phyloP scores from a whole-genome alignment of 2,329 filamentous ascomycete genomes.

The Mycosphaerelloides madeirae region DNA sequence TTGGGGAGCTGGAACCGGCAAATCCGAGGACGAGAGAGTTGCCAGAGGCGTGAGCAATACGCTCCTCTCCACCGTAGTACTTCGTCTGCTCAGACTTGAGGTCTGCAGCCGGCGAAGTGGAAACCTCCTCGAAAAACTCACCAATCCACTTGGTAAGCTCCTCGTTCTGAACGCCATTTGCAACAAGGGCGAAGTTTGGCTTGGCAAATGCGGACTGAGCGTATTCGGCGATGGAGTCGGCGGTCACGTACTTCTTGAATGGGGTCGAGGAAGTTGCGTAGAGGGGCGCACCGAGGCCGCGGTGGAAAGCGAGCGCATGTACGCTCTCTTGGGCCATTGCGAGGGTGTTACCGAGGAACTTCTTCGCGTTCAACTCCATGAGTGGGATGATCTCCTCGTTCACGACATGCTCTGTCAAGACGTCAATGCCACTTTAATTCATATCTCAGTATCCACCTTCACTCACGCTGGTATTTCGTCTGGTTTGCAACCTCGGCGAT shows the following conservation, averaged over 20 bases:
- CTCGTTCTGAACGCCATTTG: constrained; percentile 74
- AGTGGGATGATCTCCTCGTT: constrained; percentile 78
- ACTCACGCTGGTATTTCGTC: constrained; percentile 73
- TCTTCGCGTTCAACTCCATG: constrained; percentile 73
- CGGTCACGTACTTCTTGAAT: constrained; percentile 73
- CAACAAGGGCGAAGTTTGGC: constrained; percentile 84
- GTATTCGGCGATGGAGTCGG: constrained; percentile 68
- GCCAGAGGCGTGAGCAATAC: constrained; percentile 68
- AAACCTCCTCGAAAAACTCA: constrained; percentile 77
- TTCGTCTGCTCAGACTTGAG: constrained; percentile 64
- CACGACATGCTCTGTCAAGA: constrained; percentile 71
- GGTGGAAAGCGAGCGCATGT: constrained; percentile 86
- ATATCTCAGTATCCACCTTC: neutral
- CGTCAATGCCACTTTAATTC: constrained; percentile 17
- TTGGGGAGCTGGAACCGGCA: constrained; percentile 76
- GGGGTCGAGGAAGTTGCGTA: constrained; percentile 68
- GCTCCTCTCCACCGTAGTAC: constrained; percentile 94
- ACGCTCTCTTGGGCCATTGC: constrained; percentile 79
- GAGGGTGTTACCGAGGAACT: constrained; percentile 57
- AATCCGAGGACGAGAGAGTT: constrained; percentile 89
- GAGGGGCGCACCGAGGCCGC: constrained; percentile 76
- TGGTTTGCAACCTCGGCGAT: constrained; percentile 84
- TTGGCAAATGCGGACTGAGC: constrained; percentile 78
- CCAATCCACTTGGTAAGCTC: constrained; percentile 84
- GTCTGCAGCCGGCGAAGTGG: constrained; percentile 48